A percentile compares a stretch with the other conserved stretches of the same genome.
Conservation (phyloP, 352 stramenopile species). For the Pythium pyrilobum region DNA sequence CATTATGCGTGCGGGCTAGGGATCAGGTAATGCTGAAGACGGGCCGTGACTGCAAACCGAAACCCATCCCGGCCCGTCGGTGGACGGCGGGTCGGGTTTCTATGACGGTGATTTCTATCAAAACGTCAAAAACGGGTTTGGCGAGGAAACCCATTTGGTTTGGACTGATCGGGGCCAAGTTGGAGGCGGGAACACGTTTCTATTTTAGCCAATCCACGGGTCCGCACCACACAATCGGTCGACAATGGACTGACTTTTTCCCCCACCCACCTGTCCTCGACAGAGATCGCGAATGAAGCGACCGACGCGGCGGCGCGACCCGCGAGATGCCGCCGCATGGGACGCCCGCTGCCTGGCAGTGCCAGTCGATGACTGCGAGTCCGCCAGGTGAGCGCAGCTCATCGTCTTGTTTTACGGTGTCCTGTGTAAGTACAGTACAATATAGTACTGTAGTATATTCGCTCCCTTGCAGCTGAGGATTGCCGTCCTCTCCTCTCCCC, state of each 20-base stretch:
- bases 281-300: constrained; percentile 11
- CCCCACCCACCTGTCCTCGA: background rate
- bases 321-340: too few relatives aligned
- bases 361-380: background rate
- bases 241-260: constrained; percentile 21
- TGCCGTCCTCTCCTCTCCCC: constrained; percentile 8
- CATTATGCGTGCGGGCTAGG: constrained; percentile 2
- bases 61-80: too few relatives aligned
- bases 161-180: background rate
- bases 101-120: background rate
- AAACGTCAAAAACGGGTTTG: background rate
- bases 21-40: background rate
- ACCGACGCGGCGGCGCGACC: constrained; percentile 4
- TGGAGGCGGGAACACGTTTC: background rate
- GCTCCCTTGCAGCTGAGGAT: constrained; percentile 9
- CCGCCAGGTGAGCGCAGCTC: background rate
- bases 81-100: too few relatives aligned
- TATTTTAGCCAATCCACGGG: constrained; percentile 5
- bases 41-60: background rate
- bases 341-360: too few relatives aligned
- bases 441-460: background rate
- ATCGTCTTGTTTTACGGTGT: too few relatives aligned
- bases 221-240: constrained; percentile 6
- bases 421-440: background rate
- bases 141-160: background rate